Conservation (phyloP, 306 rosid genomes). For the Glycine tomentella region DNA sequence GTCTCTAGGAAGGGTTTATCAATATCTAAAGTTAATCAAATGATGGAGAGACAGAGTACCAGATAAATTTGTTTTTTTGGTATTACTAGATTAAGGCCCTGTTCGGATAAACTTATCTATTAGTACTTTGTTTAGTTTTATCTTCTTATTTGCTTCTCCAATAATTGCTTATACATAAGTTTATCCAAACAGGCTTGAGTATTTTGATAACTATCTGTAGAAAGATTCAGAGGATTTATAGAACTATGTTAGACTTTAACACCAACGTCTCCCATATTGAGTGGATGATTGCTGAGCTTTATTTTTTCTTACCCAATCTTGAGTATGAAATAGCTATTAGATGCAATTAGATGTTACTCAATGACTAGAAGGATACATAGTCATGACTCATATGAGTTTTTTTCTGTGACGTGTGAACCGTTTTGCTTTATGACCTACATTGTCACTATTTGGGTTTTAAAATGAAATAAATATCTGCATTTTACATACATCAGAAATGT, state of each 20-base stretch:
- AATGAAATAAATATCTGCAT: slow-evolving; percentile 1
- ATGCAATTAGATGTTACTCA: slow-evolving; percentile 18
- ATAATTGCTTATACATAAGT: neutral
- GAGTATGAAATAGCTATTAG: neutral
- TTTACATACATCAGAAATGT: slow-evolving; percentile 23
- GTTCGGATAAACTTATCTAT: no score
- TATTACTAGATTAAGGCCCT: no score
- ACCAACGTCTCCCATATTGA: neutral
- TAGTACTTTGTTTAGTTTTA: no score
- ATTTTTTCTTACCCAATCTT: neutral
- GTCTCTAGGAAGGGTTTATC: neutral
- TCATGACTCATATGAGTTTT: no score
- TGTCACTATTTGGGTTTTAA: slow-evolving; percentile 20
- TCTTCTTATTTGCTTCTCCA: no score
- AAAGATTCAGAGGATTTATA: neutral
- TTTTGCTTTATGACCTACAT: neutral
- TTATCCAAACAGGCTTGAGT: neutral
- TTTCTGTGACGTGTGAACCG: no score
- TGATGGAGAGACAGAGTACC: neutral
- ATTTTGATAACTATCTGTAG: slow-evolving; percentile 1
- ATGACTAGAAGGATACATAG: neutral
- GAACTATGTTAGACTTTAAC: slow-evolving; percentile 14
- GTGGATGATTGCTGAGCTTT: neutral
- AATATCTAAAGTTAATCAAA: slow-evolving; percentile 18
- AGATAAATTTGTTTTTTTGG: no score